Evolutionary conservation across 139 green algal genomes (phyloP), one percentile per base, ranked within the genome.

Genomic region (Zygnema cylindricum): DNA sequence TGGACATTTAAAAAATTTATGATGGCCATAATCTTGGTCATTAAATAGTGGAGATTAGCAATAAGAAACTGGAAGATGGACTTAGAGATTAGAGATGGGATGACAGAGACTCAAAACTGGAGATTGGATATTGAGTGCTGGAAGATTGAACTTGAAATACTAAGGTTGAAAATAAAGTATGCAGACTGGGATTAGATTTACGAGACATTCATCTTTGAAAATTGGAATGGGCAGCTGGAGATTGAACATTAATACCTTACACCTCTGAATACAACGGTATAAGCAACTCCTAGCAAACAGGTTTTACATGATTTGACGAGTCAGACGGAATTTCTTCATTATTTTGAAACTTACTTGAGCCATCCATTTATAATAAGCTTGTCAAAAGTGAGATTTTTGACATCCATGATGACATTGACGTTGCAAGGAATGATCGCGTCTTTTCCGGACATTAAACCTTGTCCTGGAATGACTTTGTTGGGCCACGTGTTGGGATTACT

Each of bases 341-440:
- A n/a, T n/a, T 82, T 49, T n/a, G 63, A n/a, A 55, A 21, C 82
- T n/a, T 33, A 87, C 82, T 87, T 87, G 82, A 87, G 82, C 42
- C 33, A 41, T 16, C 82, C 82, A 0, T 30, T 39, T 0, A 87
- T 84, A 2, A 33, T 40, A 25, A 87, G 82, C 0, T 49, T 42
- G 57, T 39, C 32, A 1, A 87, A 55, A 0, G 33, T 40, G 30
- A 87, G 23, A 0, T 32, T 55, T 2, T 39, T 39, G 32, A 87
- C 82, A 21, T 87, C 69, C 25, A 87, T 33, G 30, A 87, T 41
- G 43, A 87, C 55, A 32, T n/a, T 55, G n/a, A 21, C 0, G 0
- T 71, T 71, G 57, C 82, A 87, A 23, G 82, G 82, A 71, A 87
- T 87, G 55, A 71, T 73, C 32, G 82, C 82, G 32, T 87, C 49